Base-by-base conservation (phyloP, 106 monocot species). In the Narthecium ossifragum region DNA sequence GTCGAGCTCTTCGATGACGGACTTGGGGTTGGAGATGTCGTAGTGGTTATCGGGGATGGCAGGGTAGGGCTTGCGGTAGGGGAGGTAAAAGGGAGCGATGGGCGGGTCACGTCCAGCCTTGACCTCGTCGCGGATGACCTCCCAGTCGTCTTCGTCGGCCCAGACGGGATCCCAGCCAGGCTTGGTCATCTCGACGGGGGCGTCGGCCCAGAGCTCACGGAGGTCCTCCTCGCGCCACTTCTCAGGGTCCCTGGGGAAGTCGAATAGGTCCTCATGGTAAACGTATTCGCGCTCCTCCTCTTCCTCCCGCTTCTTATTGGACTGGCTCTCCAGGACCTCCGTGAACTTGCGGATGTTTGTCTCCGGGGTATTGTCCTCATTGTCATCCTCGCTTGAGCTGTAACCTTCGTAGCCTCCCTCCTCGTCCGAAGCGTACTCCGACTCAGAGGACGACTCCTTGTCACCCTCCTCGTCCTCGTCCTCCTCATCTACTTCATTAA, bases 1-100 rank as follows among this genome's bases (percentile, higher is more conserved):
- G 56, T 90, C 90, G 40, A 90, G 78, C 75, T 90, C 90, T 70
- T 90, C 90, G n/a, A 90, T 73, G 43, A 81, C 85, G 1, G 81
- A 59, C 72, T 76, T 85, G 3, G 90, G 81, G 24, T 55, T 85
- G 17, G 77, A 64, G 61, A 90, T 85, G 60, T 90, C 85, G 23
- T 66, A 34, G 78, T 85, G 84, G 61, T 85, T 81, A 34, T 90
- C 75, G 15, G 90, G 85, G 25, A 90, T 81, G 27, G 62, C 85
- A 6, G 85, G 90, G 63, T 63, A 84, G 53, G 13, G 51, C 70
- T 75, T 81, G 11, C 78, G 53, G 62, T 78, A 90, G 14, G 90
- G 85, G 0, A 90, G 31, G 53, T 90, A 90, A 50, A 90, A 90
- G 0, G 90, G 85, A 8, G 85, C 78, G 34, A 78, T 85, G 28